Conservation (phyloP, 805 yeast genomes). For the Candida vartiovaarae region DNA sequence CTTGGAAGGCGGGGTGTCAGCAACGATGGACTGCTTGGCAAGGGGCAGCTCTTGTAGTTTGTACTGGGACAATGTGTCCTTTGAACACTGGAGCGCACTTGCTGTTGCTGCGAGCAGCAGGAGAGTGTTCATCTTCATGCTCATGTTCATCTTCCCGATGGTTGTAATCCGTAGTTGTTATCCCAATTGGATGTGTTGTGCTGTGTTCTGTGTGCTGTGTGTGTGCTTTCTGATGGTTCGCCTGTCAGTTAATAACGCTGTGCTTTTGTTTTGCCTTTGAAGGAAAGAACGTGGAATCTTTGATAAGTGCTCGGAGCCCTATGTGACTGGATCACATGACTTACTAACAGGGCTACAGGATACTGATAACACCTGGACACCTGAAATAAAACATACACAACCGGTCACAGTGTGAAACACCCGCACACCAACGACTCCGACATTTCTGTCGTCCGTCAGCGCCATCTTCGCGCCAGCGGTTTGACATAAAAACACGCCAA, state of each 20-base stretch:
- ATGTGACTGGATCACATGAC: neutral
- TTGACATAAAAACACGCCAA: neutral
- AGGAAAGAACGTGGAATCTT: no score
- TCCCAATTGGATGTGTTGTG: no score
- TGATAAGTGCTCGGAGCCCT: neutral
- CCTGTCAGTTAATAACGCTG: no score
- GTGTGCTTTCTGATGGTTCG: no score
- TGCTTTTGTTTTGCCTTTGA: no score
- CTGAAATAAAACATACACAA: neutral
- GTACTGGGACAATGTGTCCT: slow-evolving; percentile 16
- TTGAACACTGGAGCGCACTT: slow-evolving; percentile 15
- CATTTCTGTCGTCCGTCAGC: neutral
- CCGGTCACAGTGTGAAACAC: neutral
- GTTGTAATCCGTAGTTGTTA: no score
- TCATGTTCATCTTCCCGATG: no score
- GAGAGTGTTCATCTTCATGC: neutral
- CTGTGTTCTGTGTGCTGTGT: no score
- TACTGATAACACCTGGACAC: neutral
- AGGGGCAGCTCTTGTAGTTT: slow-evolving; percentile 30
- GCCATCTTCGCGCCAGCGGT: neutral
- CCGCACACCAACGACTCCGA: neutral
- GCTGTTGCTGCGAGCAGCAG: neutral
- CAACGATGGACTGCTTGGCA: slow-evolving; percentile 32
- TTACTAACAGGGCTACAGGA: neutral
- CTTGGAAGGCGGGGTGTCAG: slow-evolving; percentile 74